Evolutionary conservation across 2,329 filamentous ascomycete genomes (phyloP).

Genomic region (Phyllosticta citriasiana): DNA sequence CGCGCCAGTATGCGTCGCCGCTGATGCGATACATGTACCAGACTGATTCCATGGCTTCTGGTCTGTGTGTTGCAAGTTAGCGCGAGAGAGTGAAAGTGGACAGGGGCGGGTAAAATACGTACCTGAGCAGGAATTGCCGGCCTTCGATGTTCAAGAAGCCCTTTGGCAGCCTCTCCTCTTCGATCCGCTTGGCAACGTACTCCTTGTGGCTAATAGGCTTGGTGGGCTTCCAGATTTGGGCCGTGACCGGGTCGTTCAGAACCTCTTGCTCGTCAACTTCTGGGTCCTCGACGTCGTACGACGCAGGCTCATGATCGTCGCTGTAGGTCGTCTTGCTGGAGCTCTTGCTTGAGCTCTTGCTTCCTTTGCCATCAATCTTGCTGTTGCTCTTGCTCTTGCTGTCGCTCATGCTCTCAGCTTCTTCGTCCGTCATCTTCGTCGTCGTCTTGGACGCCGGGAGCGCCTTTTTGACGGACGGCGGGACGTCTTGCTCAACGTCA

Average conservation of each 20-base stretch:
- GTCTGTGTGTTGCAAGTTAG: conserved; percentile 23
- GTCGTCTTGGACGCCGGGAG: conserved; percentile 11
- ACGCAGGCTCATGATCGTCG: neutral
- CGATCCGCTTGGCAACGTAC: conserved; percentile 27
- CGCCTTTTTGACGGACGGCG: conserved; percentile 10
- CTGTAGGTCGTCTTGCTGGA: conserved; percentile 8
- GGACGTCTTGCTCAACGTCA: conserved; percentile 5
- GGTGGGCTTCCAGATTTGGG: conserved; percentile 10
- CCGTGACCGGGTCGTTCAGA: neutral
- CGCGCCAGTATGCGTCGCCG: conserved; percentile 53
- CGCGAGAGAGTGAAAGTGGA: neutral
- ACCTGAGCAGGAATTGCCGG: conserved; percentile 52
- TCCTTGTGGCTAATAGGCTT: conserved; percentile 25
- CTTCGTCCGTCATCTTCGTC: conserved; percentile 11
- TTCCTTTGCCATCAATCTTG: neutral
- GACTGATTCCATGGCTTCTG: conserved; percentile 72
- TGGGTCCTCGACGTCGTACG: conserved; percentile 10
- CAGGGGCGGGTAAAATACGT: conserved; percentile 11
- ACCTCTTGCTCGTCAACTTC: neutral
- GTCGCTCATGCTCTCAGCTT: conserved; percentile 12
- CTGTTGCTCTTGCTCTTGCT: conserved; percentile 20
- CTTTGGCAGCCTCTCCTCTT: conserved; percentile 38
- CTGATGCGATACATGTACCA: conserved; percentile 70
- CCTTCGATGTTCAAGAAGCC: conserved; percentile 49
- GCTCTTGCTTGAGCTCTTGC: neutral